Percentiles rank a stretch among this genome's conserved stretches.
Conservation (phyloP, 805 yeast genomes). For the Brettanomyces sp. region DNA sequence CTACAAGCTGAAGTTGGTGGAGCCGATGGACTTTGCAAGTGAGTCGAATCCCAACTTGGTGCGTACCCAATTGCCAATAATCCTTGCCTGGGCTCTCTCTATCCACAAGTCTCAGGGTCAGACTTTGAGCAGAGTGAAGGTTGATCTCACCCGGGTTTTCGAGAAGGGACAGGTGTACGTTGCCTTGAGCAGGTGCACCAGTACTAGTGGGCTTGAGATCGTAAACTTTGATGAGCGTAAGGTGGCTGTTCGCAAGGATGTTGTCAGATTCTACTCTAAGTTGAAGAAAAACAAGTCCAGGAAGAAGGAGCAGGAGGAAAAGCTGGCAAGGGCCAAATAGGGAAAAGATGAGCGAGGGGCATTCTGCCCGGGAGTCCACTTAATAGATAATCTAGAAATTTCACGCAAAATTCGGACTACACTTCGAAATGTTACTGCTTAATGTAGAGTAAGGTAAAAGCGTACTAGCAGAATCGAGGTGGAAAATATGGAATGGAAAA, state of each 20-base stretch:
- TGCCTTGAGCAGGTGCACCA: constrained; percentile 71
- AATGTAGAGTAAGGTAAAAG: too few relatives aligned
- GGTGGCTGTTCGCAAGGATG: constrained; percentile 52
- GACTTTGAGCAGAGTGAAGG: constrained; percentile 60
- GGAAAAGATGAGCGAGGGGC: too few relatives aligned
- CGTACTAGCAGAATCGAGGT: too few relatives aligned
- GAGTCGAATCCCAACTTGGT: constrained; percentile 21
- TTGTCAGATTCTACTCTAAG: constrained; percentile 48
- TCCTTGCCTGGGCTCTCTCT: constrained; percentile 75
- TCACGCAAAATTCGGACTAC: too few relatives aligned
- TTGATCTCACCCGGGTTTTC: constrained; percentile 56
- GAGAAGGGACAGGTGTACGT: constrained; percentile 83
- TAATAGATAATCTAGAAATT: too few relatives aligned
- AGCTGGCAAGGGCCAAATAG: too few relatives aligned
- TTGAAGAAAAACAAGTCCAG: constrained; percentile 2
- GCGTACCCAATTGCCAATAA: constrained; percentile 57
- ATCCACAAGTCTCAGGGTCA: constrained; percentile 85
- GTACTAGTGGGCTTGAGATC: constrained; percentile 56
- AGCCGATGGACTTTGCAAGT: constrained; percentile 27
- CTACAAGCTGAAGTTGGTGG: constrained; percentile 22
- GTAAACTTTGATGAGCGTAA: constrained; percentile 50
- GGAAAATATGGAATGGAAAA: too few relatives aligned
- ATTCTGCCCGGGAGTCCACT: too few relatives aligned
- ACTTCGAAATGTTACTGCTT: too few relatives aligned
- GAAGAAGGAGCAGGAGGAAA: not conserved